These are phyloP conservation scores for Teratosphaeria nubilosa DNA, from an alignment of 2,329 filamentous ascomycete genomes.

Conservation along the genomic window DNA sequence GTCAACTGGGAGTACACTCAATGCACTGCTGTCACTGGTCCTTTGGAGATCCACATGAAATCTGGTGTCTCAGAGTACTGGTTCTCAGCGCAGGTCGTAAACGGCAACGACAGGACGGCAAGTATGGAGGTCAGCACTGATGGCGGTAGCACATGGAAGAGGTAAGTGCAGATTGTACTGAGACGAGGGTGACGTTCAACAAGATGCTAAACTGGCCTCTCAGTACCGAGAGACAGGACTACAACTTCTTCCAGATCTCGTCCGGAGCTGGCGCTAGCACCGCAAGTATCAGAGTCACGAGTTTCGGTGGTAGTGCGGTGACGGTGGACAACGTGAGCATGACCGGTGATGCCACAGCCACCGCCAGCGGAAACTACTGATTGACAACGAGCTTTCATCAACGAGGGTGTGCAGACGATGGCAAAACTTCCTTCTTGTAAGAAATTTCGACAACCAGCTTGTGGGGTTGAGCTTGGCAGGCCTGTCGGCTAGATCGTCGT, in stretches of 20 bases:
- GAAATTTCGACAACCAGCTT: not conserved
- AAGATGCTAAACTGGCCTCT: not conserved
- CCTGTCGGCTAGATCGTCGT: not conserved
- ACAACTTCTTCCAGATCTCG: constrained; percentile 23
- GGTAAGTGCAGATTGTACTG: not conserved
- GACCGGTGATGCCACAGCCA: constrained; percentile 9
- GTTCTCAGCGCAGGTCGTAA: constrained; percentile 56
- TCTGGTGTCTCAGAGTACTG: constrained; percentile 42
- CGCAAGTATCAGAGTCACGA: constrained; percentile 11
- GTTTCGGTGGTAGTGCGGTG: constrained; percentile 7
- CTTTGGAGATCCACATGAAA: constrained; percentile 45
- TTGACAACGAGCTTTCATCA: not conserved
- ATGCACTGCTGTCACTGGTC: constrained; percentile 40
- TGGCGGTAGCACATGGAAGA: constrained; percentile 48
- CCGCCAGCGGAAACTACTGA: constrained; percentile 14
- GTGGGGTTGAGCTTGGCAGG: not conserved
- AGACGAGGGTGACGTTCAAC: not conserved
- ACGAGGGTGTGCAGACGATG: not conserved
- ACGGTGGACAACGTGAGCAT: constrained; percentile 13
- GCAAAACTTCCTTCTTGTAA: not conserved
- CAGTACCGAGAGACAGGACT: constrained; percentile 40
- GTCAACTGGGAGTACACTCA: constrained; percentile 41
- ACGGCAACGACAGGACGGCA: constrained; percentile 42
- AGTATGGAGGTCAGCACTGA: constrained; percentile 53
- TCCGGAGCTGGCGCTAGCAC: constrained; percentile 9